These are phyloP conservation scores for Globisporangium cystogenes DNA, from an alignment of 352 stramenopile genomes.

Conservation along the genomic window DNA sequence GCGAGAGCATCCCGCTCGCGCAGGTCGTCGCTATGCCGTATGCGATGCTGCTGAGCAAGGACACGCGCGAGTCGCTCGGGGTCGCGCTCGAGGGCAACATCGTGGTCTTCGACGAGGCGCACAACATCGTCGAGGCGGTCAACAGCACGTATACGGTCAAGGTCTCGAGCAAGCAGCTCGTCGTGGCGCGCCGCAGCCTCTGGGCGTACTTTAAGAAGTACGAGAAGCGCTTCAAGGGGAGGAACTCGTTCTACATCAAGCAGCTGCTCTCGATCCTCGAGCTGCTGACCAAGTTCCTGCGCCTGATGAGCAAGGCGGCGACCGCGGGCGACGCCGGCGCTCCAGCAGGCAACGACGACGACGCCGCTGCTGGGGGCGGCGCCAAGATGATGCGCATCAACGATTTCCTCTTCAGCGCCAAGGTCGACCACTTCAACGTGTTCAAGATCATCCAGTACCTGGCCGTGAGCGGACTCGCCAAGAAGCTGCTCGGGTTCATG, in stretches of 20 bases:
- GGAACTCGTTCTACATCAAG: conserved; percentile 89
- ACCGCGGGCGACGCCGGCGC: not conserved
- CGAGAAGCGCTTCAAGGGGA: conserved; percentile 82
- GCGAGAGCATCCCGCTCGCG: conserved; percentile 86
- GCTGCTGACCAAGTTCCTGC: conserved; percentile 72
- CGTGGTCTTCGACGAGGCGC: conserved; percentile 98
- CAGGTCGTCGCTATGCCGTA: conserved; percentile 92
- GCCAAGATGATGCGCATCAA: conserved; percentile 78
- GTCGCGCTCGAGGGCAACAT: conserved; percentile 87
- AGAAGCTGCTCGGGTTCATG: conserved; percentile 82
- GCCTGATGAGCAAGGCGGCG: conserved; percentile 34
- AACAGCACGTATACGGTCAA: conserved; percentile 87
- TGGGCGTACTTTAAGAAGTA: conserved; percentile 88
- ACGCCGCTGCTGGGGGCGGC: conserved; percentile 14
- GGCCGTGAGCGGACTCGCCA: conserved; percentile 64
- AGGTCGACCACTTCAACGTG: conserved; percentile 86
- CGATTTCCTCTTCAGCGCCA: conserved; percentile 79
- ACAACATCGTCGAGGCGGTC: conserved; percentile 98
- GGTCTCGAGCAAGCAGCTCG: conserved; percentile 69
- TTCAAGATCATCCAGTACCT: conserved; percentile 88
- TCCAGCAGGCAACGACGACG: conserved; percentile 15
- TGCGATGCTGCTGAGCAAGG: conserved; percentile 89
- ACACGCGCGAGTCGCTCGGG: conserved; percentile 86
- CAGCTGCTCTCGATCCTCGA: conserved; percentile 79
- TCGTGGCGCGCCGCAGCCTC: conserved; percentile 62